A percentile compares a stretch with the other conserved stretches of the same genome.
Conservation (phyloP, 2,329 filamentous ascomycete species). For the Boeremia exigua region DNA sequence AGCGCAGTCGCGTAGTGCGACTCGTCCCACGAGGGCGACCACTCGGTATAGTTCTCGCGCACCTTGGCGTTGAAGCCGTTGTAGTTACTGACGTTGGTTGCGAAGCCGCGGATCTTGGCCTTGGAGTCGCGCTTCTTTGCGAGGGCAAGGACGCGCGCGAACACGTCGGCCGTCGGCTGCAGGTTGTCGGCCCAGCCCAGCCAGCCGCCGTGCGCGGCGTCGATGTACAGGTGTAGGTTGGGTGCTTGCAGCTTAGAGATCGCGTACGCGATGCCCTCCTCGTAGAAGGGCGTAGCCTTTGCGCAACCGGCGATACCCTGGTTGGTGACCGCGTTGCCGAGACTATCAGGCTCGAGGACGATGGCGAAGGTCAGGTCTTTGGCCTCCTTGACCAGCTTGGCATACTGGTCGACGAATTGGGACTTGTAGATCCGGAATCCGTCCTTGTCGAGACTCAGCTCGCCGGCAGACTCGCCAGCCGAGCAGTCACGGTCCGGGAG, state of each 20-base stretch:
- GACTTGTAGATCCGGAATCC: conserved; percentile 35
- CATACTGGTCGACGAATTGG: conserved; percentile 37
- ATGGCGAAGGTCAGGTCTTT: conserved; percentile 38
- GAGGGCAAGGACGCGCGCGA: conserved; percentile 30
- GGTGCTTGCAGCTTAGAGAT: conserved; percentile 37
- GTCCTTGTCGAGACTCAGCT: conserved; percentile 72
- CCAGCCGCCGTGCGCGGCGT: conserved; percentile 41
- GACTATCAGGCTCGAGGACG: conserved; percentile 36
- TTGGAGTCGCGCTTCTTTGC: conserved; percentile 31
- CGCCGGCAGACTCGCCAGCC: conserved; percentile 77
- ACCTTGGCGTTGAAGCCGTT: conserved; percentile 34
- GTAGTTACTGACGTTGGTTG: conserved; percentile 40
- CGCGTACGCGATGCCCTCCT: conserved; percentile 39
- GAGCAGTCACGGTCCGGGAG: conserved; percentile 91
- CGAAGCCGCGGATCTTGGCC: conserved; percentile 34
- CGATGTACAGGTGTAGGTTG: conserved; percentile 38
- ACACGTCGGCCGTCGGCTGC: conserved; percentile 32
- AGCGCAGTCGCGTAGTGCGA: conserved; percentile 33
- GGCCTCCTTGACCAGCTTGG: conserved; percentile 30
- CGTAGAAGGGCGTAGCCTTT: conserved; percentile 33
- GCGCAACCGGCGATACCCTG: conserved; percentile 30
- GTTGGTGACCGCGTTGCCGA: conserved; percentile 41
- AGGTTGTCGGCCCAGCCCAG: conserved; percentile 40
- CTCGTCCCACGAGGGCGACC: conserved; percentile 33
- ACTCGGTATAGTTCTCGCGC: conserved; percentile 35